Percentiles rank a stretch among this genome's conserved stretches.
Evolutionary conservation across 768 basidiomycete genomes (phyloP).

Genomic region (Leccinum ochraceum): DNA sequence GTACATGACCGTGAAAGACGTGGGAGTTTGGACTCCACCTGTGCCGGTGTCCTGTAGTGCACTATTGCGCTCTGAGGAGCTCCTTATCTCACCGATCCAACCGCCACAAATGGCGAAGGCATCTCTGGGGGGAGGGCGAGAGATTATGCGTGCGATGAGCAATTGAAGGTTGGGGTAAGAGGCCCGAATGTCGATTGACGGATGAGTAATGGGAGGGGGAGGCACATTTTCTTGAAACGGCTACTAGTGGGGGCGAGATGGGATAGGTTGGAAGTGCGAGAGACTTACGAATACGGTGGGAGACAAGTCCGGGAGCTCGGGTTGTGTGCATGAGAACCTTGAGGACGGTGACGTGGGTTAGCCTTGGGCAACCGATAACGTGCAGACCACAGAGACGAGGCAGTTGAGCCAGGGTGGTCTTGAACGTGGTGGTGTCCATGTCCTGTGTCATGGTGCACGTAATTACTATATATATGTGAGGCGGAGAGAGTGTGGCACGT

Average conservation of each 20-base stretch:
- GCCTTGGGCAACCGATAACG: conserved; percentile 57
- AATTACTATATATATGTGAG: background rate
- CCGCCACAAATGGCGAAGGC: conserved; percentile 31
- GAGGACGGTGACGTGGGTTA: conserved; percentile 55
- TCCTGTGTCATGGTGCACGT: conserved; percentile 46
- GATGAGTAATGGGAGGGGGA: conserved; percentile 43
- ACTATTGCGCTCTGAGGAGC: conserved; percentile 17
- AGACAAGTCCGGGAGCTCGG: conserved; percentile 59
- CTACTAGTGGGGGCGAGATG: conserved; percentile 7
- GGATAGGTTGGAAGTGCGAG: background rate
- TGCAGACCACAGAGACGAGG: conserved; percentile 60
- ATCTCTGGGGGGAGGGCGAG: conserved; percentile 31
- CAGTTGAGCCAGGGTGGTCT: conserved; percentile 46
- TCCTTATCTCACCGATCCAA: conserved; percentile 38
- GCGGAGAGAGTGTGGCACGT: conserved; percentile 26
- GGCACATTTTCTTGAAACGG: conserved; percentile 16
- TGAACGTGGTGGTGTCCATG: conserved; percentile 53
- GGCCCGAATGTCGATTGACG: conserved; percentile 53
- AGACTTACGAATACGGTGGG: conserved; percentile 57
- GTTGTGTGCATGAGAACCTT: conserved; percentile 44
- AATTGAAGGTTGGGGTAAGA: conserved; percentile 23
- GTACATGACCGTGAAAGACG: conserved; percentile 7
- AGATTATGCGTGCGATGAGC: conserved; percentile 20
- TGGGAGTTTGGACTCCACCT: conserved; percentile 5
- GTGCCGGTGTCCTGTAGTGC: conserved; percentile 1